Conservation (phyloP, 768 basidiomycete species). For the Tulasnella sp. region DNA sequence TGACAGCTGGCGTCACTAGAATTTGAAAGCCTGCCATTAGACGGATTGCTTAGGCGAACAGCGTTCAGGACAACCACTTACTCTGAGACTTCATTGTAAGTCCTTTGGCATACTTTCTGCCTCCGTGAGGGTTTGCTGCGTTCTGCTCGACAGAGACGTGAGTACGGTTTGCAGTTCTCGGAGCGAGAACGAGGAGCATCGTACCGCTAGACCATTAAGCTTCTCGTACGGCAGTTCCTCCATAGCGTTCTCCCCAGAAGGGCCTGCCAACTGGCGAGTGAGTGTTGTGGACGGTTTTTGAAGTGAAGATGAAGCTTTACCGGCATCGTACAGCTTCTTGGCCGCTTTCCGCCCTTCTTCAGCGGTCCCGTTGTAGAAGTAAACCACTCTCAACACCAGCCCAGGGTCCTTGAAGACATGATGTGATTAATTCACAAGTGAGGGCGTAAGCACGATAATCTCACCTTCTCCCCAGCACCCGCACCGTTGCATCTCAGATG, state of each 20-base stretch:
- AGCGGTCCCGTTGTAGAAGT: background rate
- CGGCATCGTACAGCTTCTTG: background rate
- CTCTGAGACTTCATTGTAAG: background rate
- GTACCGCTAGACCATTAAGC: constrained; percentile 1
- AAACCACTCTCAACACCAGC: background rate
- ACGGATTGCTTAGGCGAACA: background rate
- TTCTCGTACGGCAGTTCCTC: background rate
- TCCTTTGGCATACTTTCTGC: constrained; percentile 11
- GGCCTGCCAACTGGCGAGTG: background rate
- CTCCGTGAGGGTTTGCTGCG: background rate
- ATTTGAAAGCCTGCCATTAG: background rate
- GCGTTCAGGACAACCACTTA: too few relatives aligned
- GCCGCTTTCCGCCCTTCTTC: background rate
- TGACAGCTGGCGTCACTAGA: background rate
- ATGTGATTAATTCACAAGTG: background rate
- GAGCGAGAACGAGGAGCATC: background rate
- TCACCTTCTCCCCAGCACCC: background rate
- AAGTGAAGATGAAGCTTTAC: background rate
- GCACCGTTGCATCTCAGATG: background rate
- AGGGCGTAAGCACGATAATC: background rate
- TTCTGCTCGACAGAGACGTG: background rate
- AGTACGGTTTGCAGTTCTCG: background rate
- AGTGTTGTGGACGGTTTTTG: background rate
- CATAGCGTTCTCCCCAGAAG: background rate
- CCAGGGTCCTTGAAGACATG: background rate